Evolutionary conservation across 768 basidiomycete genomes (phyloP), one percentile per base, ranked within the genome.

Genomic region (Lactifluus piperatus): DNA sequence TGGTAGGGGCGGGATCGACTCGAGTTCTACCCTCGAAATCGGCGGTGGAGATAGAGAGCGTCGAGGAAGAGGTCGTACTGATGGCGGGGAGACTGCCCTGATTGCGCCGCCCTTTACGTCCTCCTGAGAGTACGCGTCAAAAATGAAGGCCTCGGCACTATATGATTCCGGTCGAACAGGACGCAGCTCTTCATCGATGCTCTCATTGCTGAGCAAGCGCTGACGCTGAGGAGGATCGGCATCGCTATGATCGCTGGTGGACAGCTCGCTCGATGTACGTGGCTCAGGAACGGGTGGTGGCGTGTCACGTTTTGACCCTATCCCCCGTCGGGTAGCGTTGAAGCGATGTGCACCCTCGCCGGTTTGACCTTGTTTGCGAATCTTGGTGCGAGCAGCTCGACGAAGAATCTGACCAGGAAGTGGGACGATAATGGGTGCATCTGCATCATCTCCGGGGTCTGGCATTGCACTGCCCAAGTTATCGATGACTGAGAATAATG

Each of bases 311-410:
- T 45, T 48, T 16, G 64, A 69, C 32, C 59, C 71, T 37, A 81
- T 71, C 36, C 79, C 79, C 52, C 70, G 71, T 45, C 80, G 74
- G 5, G 76, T 71, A 8, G 75, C 71, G 5, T 72, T 74, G 72
- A 94, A 94, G 11, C 92, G 85, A 77, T 91, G 91, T 2, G 89
- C 89, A 11, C 87, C 88, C 71, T 89, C 91, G 24, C 84, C 88
- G 14, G 81, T 78, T 6, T 86, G 70, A 5, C 82, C 81, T 14
- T 85, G 77, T 74, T 98, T 99, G 36, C 95, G 86, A 65, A 98
- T 97, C 76, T 93, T 94, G 1, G 97, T 99, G 14, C 95, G 84
- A 4, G 93, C 93, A 10, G 93, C 83, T 37, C 97, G 87, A 22
- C 93, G 88, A 13, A 99, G 79, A 65, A 94, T 92, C 70, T 85